These are phyloP conservation scores for Trichoderma atroviride DNA, from an alignment of 2,329 filamentous ascomycete species.

Conservation along the genomic window DNA sequence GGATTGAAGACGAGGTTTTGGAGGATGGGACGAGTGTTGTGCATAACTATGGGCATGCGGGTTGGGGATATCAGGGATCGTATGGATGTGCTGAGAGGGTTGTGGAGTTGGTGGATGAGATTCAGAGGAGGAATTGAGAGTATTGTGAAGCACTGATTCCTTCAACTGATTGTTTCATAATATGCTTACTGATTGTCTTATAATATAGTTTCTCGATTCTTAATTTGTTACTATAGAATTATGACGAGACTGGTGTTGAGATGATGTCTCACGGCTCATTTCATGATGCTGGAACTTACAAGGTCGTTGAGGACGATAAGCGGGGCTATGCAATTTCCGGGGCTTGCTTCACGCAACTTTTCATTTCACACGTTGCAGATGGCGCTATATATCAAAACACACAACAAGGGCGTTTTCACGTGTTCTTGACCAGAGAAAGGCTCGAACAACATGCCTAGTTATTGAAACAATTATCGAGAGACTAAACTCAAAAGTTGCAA, in stretches of 20 bases:
- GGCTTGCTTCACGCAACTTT: not conserved
- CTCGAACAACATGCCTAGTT: not conserved
- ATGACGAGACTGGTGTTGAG: not conserved
- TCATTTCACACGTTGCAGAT: constrained; percentile 7
- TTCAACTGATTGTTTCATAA: not conserved
- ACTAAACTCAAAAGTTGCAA: not conserved
- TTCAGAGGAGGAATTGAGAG: constrained; percentile 44
- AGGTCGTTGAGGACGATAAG: not conserved
- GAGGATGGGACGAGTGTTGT: constrained; percentile 66
- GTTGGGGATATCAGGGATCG: constrained; percentile 72
- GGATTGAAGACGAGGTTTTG: constrained; percentile 63
- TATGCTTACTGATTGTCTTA: not conserved
- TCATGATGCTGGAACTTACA: not conserved
- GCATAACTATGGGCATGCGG: constrained; percentile 79
- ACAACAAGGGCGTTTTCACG: not conserved
- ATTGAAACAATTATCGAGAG: not conserved
- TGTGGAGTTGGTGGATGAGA: constrained; percentile 66
- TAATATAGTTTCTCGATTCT: not conserved
- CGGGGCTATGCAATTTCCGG: constrained; percentile 8
- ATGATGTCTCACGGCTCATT: not conserved
- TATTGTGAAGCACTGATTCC: constrained; percentile 30
- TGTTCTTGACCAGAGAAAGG: not conserved
- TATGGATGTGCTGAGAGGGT: constrained; percentile 73
- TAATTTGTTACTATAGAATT: not conserved
- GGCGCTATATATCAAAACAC: not conserved